Percentiles rank a stretch among this genome's conserved stretches.
Evolutionary conservation across 2,329 filamentous ascomycete species (phyloP).

Genomic region (Colletotrichum eleusines): DNA sequence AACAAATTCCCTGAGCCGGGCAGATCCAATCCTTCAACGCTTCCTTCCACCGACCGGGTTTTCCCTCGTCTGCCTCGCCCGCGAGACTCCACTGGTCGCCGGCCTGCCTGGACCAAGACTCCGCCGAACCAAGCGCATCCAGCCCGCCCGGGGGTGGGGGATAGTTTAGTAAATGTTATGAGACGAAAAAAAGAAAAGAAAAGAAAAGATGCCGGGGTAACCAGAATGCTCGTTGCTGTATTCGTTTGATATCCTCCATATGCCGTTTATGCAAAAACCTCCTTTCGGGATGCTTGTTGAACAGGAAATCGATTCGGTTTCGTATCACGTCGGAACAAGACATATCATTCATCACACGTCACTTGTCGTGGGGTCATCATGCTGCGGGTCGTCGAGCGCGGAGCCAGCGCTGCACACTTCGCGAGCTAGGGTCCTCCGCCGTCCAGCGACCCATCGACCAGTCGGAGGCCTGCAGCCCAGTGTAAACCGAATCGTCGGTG

Average conservation of each 20-base stretch:
- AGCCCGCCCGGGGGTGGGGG: conserved; percentile 3
- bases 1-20: conserved; percentile 26
- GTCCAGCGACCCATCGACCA: conserved; percentile 70
- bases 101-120: conserved; percentile 15
- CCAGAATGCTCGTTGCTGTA: conserved; percentile 7
- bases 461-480: conserved; percentile 66
- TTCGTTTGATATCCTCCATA: conserved; percentile 35
- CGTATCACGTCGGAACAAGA: conserved; percentile 8
- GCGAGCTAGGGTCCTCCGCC: conserved; percentile 70
- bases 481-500: conserved; percentile 70
- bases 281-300: neutral
- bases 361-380: neutral
- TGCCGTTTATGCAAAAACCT: conserved; percentile 29
- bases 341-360: conserved; percentile 11
- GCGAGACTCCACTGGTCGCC: neutral
- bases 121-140: conserved; percentile 8
- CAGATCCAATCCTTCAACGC: conserved; percentile 14
- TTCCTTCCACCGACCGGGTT: conserved; percentile 3
- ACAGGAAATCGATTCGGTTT: conserved; percentile 2
- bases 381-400: conserved; percentile 54
- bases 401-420: conserved; percentile 70
- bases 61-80: neutral
- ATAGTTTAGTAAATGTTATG: neutral
- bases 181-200: neutral
- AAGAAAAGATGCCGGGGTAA: neutral